These are phyloP conservation scores for Amylostereum chailletii DNA, from an alignment of 1,284 basidiomycete species.

Conservation along the genomic window DNA sequence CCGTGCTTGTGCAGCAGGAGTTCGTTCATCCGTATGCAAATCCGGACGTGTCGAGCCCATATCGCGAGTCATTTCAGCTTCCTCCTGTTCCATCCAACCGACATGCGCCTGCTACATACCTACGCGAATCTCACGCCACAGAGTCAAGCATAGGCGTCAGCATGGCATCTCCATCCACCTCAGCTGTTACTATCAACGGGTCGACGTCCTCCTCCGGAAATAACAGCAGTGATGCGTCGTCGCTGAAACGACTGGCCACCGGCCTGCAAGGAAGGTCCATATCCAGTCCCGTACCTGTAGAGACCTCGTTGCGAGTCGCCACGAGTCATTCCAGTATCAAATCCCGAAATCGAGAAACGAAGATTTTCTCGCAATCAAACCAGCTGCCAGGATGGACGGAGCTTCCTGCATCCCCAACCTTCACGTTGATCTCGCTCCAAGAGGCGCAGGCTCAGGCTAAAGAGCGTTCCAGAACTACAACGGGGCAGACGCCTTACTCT, in stretches of 20 bases:
- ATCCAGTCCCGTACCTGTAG: slow-evolving; percentile 22
- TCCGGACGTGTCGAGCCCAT: slow-evolving; percentile 38
- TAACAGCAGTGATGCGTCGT: slow-evolving; percentile 4
- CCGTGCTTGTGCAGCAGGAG: slow-evolving; percentile 13
- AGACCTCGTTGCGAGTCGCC: slow-evolving; percentile 13
- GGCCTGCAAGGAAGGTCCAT: slow-evolving; percentile 19
- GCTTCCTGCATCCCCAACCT: slow-evolving; percentile 34
- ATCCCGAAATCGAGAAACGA: slow-evolving; percentile 23
- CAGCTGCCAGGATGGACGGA: slow-evolving; percentile 37
- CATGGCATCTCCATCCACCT: slow-evolving; percentile 24
- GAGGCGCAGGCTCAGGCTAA: slow-evolving; percentile 59
- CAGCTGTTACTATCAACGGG: slow-evolving; percentile 28
- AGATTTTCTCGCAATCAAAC: slow-evolving; percentile 20
- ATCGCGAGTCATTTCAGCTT: slow-evolving; percentile 7
- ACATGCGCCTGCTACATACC: background rate
- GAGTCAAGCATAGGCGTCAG: no score
- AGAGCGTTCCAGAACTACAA: slow-evolving; percentile 44
- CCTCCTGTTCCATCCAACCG: slow-evolving; percentile 1
- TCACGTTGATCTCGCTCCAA: slow-evolving; percentile 65
- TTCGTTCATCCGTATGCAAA: slow-evolving; percentile 68
- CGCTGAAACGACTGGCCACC: slow-evolving; percentile 7
- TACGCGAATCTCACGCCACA: background rate
- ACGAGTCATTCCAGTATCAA: slow-evolving; percentile 7
- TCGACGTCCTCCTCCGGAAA: slow-evolving; percentile 30
- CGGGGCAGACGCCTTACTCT: slow-evolving; percentile 15